These are phyloP conservation scores for Petrea volubilis DNA, from an alignment of 257 asterid species.

Conservation along the genomic window DNA sequence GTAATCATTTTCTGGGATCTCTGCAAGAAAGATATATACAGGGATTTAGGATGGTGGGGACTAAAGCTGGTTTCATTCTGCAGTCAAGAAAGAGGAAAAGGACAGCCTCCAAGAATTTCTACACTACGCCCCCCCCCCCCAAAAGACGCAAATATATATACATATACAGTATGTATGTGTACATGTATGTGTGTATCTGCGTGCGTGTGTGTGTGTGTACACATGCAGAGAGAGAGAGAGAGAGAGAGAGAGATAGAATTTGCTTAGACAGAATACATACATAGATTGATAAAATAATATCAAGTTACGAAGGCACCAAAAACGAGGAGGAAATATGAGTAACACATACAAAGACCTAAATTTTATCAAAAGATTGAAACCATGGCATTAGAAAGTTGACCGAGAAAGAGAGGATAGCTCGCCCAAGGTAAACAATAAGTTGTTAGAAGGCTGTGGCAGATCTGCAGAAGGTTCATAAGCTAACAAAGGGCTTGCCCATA, in stretches of 20 bases:
- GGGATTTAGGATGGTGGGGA: constrained; percentile 4
- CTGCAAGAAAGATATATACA: constrained; percentile 42
- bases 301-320: not conserved
- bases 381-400: not conserved
- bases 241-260: not conserved
- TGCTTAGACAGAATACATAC: not conserved
- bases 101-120: not conserved
- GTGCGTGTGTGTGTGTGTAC: too few species aligned
- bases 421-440: not conserved
- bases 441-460: not conserved
- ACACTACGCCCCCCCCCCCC: too few species aligned
- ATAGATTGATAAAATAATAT: not conserved
- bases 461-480: not conserved
- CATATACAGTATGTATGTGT: not conserved
- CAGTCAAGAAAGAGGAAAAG: not conserved
- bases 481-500: not conserved
- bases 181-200: not conserved
- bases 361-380: not conserved
- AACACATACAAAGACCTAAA: constrained; percentile 2
- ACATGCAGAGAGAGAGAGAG: constrained; percentile 3
- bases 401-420: not conserved
- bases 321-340: not conserved
- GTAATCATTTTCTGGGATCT: constrained; percentile 94
- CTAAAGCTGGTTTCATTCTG: constrained; percentile 3
- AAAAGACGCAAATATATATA: not conserved